Base-by-base conservation (phyloP, 495 filamentous ascomycete genomes). In the Aspergillus nidulans region DNA sequence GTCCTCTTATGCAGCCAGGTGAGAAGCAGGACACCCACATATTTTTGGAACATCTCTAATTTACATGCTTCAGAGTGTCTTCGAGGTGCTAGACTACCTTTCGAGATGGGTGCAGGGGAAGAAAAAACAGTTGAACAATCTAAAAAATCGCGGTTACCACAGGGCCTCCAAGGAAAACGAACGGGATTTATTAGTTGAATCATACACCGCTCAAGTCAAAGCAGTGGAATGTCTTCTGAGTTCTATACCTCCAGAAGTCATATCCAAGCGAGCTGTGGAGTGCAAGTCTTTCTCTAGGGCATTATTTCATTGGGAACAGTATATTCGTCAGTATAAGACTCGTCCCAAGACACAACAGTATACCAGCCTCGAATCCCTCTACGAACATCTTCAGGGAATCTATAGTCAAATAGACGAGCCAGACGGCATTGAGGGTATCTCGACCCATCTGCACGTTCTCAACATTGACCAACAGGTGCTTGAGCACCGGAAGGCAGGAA, bases 371-470 rank as follows among this genome's bases (percentile, higher is more conserved):
- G 80, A 86, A 46, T 69, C 76, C 49, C 75, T 92, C 2, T 82
- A 92, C 59, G 82, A 91, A 59, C 78, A 84, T 25, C 71, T 98
- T 4, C 94, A 97, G 60, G 83, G 91, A 18, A 96, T 97, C 38
- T 99, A 97, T 68, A 91, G 89, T 1, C 85, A 95, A 58, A 97
- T 99, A 48, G 95, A 99, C 59, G 94, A 99, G 62, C 94, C 94
- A 1, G 94, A 99, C 68, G 92, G 95, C 0, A 87, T 99, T 39
- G 91, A 96, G 64, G 94, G 94, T 6, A 89, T 99, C 44, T 96
- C 92, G 9, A 83, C 87, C 5, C 85, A 94, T 63, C 69, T 97
- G 21, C 84, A 87, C 47, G 83, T 86, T 9, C 75, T 97, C 18
- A 85, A 91, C 54, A 82, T 96, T 49, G 89, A 96, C 42, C 92